These are phyloP conservation scores for Microcos paniculata DNA, from an alignment of 345 rosid genomes.

Conservation along the genomic window DNA sequence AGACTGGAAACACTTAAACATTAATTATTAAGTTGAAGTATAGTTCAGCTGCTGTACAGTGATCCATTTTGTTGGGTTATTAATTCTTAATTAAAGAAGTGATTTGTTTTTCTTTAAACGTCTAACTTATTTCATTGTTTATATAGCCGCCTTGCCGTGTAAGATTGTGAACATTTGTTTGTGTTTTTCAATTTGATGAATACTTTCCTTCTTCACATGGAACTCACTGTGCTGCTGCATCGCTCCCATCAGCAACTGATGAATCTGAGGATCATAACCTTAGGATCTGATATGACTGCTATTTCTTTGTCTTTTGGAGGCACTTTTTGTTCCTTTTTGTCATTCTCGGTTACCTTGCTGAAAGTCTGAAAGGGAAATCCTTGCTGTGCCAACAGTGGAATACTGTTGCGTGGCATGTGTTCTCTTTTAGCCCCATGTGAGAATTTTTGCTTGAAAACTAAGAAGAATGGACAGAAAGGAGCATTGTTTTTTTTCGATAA, in stretches of 20 bases:
- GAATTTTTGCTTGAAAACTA: too few relatives aligned
- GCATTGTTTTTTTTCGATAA: too few relatives aligned
- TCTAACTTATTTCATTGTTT: background rate
- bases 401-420: background rate
- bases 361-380: background rate
- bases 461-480: background rate
- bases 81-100: background rate
- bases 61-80: background rate
- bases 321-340: too few relatives aligned
- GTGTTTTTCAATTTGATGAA: background rate
- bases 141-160: slow-evolving; percentile 3
- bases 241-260: too few relatives aligned
- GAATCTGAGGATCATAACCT: background rate
- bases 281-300: background rate
- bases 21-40: background rate
- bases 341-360: background rate
- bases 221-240: background rate
- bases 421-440: background rate
- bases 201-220: slow-evolving; percentile 1
- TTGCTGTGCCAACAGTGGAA: background rate
- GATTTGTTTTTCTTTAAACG: background rate
- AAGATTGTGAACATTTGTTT: background rate
- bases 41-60: background rate
- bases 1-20: background rate
- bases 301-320: background rate